These are phyloP conservation scores for Aspergillus oerlinghausenensis DNA, from an alignment of 2,329 filamentous ascomycete genomes.

Conservation along the genomic window DNA sequence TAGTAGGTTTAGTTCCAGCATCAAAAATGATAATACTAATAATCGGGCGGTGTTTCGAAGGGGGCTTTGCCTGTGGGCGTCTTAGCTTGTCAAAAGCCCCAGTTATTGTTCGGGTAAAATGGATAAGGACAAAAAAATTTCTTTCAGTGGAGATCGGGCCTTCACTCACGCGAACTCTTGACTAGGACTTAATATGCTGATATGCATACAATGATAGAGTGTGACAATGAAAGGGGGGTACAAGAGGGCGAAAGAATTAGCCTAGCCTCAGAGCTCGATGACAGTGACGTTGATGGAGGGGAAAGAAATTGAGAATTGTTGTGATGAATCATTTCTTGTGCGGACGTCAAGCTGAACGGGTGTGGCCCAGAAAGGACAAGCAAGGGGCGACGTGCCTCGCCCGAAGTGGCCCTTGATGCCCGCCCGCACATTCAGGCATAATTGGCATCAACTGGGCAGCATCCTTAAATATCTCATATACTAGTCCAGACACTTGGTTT, in stretches of 20 bases:
- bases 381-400: constrained; percentile 19
- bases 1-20: neutral
- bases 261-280: neutral
- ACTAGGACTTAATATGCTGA: neutral
- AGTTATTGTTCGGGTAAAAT: constrained; percentile 11
- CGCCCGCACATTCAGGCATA: constrained; percentile 10
- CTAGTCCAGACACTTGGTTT: neutral
- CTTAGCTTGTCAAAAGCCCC: constrained; percentile 5
- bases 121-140: neutral
- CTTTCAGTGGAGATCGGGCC: constrained; percentile 1
- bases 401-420: constrained; percentile 4
- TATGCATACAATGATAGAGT: neutral
- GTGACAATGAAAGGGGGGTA: neutral
- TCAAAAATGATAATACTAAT: neutral
- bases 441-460: neutral
- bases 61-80: constrained; percentile 1
- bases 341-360: constrained; percentile 1
- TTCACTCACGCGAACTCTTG: neutral
- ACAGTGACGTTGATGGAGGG: constrained; percentile 20
- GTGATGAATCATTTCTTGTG: neutral
- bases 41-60: neutral
- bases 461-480: neutral
- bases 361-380: constrained; percentile 18
- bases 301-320: neutral
- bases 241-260: neutral